Base-by-base conservation (phyloP, 1,284 basidiomycete genomes). In the Anthracocystis setariae region DNA sequence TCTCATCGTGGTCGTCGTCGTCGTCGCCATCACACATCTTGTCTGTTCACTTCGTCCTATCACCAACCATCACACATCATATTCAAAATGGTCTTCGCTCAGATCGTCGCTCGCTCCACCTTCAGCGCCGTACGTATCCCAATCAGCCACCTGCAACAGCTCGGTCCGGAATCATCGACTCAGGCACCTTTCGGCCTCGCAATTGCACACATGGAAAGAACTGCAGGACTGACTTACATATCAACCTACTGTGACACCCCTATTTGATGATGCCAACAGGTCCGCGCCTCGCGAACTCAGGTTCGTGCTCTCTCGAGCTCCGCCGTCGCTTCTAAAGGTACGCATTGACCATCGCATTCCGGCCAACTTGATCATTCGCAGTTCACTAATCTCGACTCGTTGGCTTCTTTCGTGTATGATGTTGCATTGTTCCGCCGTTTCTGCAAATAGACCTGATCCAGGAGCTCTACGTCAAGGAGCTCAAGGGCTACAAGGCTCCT, bases 381-480 rank as follows among this genome's bases (percentile, higher is more conserved):
- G n/a, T 38, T 43, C 20, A 43, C 64, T 56, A 39, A 52, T 48
- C 12, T 29, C 29, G n/a, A n/a, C 20, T 10, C 40, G 9, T 23
- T 20, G 23, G 40, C 12, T 45, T 20, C 37, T 27, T 20, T 20
- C 25, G 23, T 23, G 23, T 10, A 0, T 32, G 13, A 25, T 20
- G 42, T 64, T 50, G 8, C n/a, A 39, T 15, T 29, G 23, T 38
- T 25, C 12, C 18, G 9, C 17, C 35, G 17, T 12, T 13, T 8
- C 21, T 33, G 25, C 12, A 12, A 24, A 48, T 63, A 95, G 94
- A 96, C 86, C 86, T 95, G 79, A 87, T 97, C 60, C 92, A 95
- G 88, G 93, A 96, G 76, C 84, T 95, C 58, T 97, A 97, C 86
- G 80, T 97, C 77, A 89, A 88, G 82, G 91, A 95, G 86, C 88